Percentiles rank a stretch among this genome's conserved stretches.
Conservation (phyloP, 345 rosid genomes). For the Hibiscus trionum region DNA sequence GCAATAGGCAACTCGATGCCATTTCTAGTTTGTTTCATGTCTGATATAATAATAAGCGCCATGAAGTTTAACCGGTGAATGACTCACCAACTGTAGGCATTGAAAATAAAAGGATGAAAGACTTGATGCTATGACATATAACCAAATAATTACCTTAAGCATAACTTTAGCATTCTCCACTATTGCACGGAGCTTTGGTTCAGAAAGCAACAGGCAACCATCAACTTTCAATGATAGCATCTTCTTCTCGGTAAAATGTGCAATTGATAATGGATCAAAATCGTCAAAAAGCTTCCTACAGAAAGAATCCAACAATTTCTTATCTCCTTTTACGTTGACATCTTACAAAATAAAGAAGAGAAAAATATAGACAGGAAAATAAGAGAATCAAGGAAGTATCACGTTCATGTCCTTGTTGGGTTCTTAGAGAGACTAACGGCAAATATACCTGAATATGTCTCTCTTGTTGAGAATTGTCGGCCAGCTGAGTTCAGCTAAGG, state of each 20-base stretch:
- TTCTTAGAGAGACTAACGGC: slow-evolving; percentile 2
- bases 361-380: neutral
- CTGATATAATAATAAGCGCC: no score
- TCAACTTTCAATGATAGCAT: slow-evolving; percentile 56
- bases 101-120: neutral
- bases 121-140: neutral
- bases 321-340: neutral
- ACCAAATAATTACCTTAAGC: slow-evolving; percentile 49
- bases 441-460: slow-evolving; percentile 53
- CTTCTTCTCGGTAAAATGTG: slow-evolving; percentile 67
- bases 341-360: neutral
- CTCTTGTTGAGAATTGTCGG: slow-evolving; percentile 62
- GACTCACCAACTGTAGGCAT: neutral
- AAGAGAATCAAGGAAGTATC: neutral
- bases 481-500: slow-evolving; percentile 93
- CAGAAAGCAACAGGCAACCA: slow-evolving; percentile 57
- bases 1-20: neutral
- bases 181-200: slow-evolving; percentile 80
- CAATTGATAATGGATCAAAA: slow-evolving; percentile 53
- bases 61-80: no score
- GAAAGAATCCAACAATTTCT: slow-evolving; percentile 10
- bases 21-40: neutral
- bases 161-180: slow-evolving; percentile 64
- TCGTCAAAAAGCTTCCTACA: slow-evolving; percentile 68
- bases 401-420: no score